Percentiles rank a stretch among this genome's conserved stretches.
Evolutionary conservation across 495 filamentous ascomycete species (phyloP).

Genomic region (Aspergillus heteromorphus): DNA sequence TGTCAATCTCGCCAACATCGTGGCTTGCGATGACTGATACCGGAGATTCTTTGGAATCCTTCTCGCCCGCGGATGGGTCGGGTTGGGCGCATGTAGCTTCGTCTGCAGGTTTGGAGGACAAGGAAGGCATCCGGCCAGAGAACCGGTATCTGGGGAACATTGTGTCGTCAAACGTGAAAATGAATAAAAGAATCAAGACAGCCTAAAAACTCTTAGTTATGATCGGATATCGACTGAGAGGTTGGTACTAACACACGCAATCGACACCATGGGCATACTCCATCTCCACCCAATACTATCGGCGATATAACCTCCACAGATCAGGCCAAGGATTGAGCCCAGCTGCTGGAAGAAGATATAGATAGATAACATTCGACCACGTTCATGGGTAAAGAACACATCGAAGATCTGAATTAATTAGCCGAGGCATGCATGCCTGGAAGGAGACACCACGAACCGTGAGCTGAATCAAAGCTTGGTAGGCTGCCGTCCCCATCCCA

Average conservation of each 20-base stretch:
- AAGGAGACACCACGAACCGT: conserved; percentile 11
- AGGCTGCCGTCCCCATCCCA: conserved; percentile 26
- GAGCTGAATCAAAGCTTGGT: conserved; percentile 28
- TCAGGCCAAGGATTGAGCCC: conserved; percentile 6
- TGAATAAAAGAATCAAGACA: conserved; percentile 24
- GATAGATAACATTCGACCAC: conserved; percentile 5
- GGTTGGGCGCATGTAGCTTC: not conserved
- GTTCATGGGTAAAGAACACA: conserved; percentile 19
- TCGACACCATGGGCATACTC: conserved; percentile 28
- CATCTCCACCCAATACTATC: conserved; percentile 26
- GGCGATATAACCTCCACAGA: conserved; percentile 8
- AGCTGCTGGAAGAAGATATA: conserved; percentile 11
- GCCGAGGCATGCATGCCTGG: not conserved
- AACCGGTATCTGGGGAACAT: conserved; percentile 30
- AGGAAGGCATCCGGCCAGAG: not conserved
- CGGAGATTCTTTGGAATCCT: conserved; percentile 6
- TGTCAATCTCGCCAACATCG: conserved; percentile 11
- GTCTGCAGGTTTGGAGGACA: not conserved
- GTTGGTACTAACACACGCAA: conserved; percentile 19
- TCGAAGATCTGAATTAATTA: conserved; percentile 23
- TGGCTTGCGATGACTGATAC: conserved; percentile 9
- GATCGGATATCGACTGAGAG: not conserved
- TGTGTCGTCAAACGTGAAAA: conserved; percentile 33
- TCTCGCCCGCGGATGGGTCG: not conserved
- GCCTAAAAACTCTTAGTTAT: conserved; percentile 7